phyloP scores from a whole-genome alignment of 345 rosid genomes.

The Bretschneidera sinensis region DNA sequence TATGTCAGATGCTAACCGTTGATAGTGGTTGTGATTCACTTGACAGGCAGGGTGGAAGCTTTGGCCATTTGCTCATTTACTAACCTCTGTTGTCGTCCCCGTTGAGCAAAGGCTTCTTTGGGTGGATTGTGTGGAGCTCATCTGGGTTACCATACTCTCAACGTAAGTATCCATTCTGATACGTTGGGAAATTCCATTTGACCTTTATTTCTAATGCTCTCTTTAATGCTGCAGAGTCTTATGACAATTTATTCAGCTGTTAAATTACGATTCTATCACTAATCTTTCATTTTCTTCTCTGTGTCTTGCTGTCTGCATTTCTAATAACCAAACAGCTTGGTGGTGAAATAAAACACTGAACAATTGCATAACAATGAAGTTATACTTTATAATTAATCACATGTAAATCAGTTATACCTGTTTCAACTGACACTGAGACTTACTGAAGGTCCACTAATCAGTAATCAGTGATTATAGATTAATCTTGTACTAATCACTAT shows the following conservation, averaged over 20 bases:
- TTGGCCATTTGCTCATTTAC: slow-evolving; percentile 91
- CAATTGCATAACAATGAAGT: background rate
- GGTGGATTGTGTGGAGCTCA: slow-evolving; percentile 92
- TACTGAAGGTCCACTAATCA: no score
- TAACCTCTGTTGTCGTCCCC: slow-evolving; percentile 79
- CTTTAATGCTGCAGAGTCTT: background rate
- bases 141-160: slow-evolving; percentile 89
- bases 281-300: background rate
- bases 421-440: no score
- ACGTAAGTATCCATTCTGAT: slow-evolving; percentile 42
- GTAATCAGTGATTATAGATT: no score
- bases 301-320: background rate
- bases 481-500: no score
- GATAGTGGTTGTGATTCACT: slow-evolving; percentile 4
- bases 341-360: background rate
- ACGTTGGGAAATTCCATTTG: background rate
- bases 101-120: slow-evolving; percentile 92
- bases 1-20: no score
- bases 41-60: slow-evolving; percentile 93
- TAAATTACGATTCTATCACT: background rate
- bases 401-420: no score
- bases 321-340: background rate
- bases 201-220: background rate
- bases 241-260: background rate
- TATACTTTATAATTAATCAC: no score